Conservation (phyloP, 805 yeast species). For the Clavispora phyllophila region DNA sequence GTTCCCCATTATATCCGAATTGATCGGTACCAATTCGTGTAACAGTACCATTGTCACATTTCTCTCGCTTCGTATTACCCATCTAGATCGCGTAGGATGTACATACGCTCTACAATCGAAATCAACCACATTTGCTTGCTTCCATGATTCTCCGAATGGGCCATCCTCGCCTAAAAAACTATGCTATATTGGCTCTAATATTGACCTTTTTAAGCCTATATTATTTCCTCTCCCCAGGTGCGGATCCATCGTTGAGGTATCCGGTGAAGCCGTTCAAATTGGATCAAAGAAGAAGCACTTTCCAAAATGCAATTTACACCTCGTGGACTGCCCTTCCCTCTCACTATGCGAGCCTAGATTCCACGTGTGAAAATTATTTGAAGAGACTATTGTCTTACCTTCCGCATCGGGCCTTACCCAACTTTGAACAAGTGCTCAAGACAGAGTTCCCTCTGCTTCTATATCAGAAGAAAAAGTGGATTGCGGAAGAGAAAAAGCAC, state of each 20-base stretch:
- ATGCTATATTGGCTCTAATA: background rate
- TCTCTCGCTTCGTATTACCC: no score
- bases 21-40: no score
- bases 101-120: no score
- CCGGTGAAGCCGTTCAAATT: conserved; percentile 5
- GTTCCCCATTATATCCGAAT: no score
- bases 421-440: conserved; percentile 6
- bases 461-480: conserved; percentile 25
- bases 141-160: background rate
- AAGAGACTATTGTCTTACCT: background rate
- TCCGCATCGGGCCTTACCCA: background rate
- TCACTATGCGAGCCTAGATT: background rate
- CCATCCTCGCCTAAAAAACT: background rate
- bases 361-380: background rate
- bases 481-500: conserved; percentile 15
- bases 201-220: background rate
- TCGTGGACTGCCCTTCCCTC: conserved; percentile 5
- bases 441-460: conserved; percentile 15
- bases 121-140: background rate
- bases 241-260: background rate
- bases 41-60: no score
- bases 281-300: conserved; percentile 6
- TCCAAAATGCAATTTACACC: conserved; percentile 15
- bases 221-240: background rate
- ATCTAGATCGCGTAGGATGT: background rate